Conservation (phyloP, 2,329 filamentous ascomycete genomes). For the Fusarium drepaniforme region DNA sequence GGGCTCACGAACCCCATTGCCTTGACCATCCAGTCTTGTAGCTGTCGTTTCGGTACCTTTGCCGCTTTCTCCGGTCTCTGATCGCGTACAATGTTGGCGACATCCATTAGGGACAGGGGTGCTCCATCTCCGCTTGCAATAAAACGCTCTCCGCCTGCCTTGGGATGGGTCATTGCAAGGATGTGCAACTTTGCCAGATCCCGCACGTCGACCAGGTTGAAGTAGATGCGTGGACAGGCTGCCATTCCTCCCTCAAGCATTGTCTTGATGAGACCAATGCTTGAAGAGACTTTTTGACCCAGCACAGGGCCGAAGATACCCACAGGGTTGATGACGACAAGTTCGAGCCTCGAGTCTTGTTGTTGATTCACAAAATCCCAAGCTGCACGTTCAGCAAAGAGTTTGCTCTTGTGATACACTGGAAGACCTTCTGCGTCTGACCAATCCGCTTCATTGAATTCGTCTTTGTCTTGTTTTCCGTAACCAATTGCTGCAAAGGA, state of each 20-base stretch:
- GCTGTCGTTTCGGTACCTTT: not conserved
- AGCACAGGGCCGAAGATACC: not conserved
- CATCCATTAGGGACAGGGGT: not conserved
- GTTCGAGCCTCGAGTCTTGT: not conserved
- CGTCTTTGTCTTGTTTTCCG: not conserved
- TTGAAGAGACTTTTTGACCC: not conserved
- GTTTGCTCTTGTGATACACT: conserved; percentile 10
- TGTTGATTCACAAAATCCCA: conserved; percentile 7
- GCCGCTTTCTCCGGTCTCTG: not conserved
- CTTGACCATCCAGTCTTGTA: not conserved
- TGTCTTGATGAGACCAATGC: conserved; percentile 6
- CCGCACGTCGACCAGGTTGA: conserved; percentile 6
- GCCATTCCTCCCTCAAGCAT: conserved; percentile 4
- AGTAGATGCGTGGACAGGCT: conserved; percentile 5
- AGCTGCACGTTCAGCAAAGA: conserved; percentile 9
- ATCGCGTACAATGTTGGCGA: not conserved
- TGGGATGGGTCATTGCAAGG: not conserved
- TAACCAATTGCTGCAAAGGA: not conserved
- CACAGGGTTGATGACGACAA: not conserved
- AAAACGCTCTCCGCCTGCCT: not conserved
- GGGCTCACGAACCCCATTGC: not conserved
- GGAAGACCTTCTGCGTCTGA: conserved; percentile 3
- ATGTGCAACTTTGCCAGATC: conserved; percentile 6
- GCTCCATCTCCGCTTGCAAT: not conserved
- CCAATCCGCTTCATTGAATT: conserved; percentile 7